phyloP scores from a whole-genome alignment of 768 basidiomycete species.

The Boletus huronensis region DNA sequence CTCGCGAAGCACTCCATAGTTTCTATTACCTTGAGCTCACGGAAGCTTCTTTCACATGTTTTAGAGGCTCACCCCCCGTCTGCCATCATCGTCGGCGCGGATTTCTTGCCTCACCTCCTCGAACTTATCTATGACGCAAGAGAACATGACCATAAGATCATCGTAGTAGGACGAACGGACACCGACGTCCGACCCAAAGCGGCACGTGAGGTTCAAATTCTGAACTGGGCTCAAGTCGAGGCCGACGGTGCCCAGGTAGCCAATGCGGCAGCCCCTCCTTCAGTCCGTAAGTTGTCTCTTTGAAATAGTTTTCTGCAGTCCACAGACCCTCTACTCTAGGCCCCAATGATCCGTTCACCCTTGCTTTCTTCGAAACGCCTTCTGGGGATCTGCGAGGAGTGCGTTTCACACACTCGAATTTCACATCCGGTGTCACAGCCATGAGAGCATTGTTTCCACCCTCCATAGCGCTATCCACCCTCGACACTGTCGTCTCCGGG shows the following conservation, averaged over 20 bases:
- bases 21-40: conserved; percentile 61
- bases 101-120: conserved; percentile 63
- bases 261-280: conserved; percentile 40
- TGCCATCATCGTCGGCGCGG: conserved; percentile 69
- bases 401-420: conserved; percentile 76
- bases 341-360: conserved; percentile 60
- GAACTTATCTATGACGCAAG: conserved; percentile 66
- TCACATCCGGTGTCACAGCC: conserved; percentile 88
- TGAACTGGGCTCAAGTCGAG: conserved; percentile 70
- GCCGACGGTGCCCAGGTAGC: conserved; percentile 52
- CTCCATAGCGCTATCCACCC: conserved; percentile 58
- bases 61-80: conserved; percentile 64
- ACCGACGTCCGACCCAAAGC: conserved; percentile 44
- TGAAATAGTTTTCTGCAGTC: not conserved
- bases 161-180: conserved; percentile 69
- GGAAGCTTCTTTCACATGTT: conserved; percentile 58
- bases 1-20: conserved; percentile 66
- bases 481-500: conserved; percentile 77
- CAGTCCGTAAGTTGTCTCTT: conserved; percentile 47
- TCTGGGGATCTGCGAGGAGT: conserved; percentile 55
- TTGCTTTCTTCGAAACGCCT: conserved; percentile 57
- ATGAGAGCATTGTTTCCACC: conserved; percentile 72
- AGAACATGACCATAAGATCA: conserved; percentile 53
- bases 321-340: conserved; percentile 5
- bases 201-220: conserved; percentile 51